Evolutionary conservation across 768 basidiomycete species (phyloP).

Genomic region (Mycena maculata): DNA sequence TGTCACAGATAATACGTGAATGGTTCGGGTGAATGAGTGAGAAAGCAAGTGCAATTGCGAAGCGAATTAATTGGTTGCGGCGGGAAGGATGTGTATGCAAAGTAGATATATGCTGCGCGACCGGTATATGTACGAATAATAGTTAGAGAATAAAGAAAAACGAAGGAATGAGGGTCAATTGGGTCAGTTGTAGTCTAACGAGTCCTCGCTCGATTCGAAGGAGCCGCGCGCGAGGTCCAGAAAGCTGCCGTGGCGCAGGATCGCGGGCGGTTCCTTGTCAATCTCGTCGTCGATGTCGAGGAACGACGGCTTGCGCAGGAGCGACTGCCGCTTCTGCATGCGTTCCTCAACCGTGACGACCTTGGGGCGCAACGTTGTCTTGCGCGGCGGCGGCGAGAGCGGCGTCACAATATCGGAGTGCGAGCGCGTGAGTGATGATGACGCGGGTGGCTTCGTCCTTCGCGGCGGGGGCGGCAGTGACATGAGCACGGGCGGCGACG

Average conservation of each 20-base stretch:
- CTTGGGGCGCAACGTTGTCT: constrained; percentile 46
- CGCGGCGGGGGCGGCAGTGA: constrained; percentile 71
- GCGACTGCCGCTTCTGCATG: constrained; percentile 57
- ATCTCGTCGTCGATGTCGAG: constrained; percentile 72
- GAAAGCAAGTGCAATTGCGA: neutral
- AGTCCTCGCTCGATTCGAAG: constrained; percentile 57
- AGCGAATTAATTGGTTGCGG: neutral
- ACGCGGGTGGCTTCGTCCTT: constrained; percentile 46
- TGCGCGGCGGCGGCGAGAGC: constrained; percentile 40
- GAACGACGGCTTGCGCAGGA: constrained; percentile 79
- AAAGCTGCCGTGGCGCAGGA: constrained; percentile 54
- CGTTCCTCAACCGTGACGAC: constrained; percentile 51
- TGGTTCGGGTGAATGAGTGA: neutral
- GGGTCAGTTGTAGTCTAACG: constrained; percentile 23
- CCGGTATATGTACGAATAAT: constrained; percentile 31
- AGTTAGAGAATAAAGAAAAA: constrained; percentile 30
- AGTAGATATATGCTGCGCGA: neutral
- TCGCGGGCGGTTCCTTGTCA: constrained; percentile 42
- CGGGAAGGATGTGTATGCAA: constrained; percentile 1
- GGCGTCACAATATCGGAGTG: constrained; percentile 28
- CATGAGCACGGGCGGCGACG: constrained; percentile 45
- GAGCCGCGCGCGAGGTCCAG: constrained; percentile 64
- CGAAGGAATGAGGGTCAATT: neutral
- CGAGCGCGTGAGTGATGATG: constrained; percentile 36
- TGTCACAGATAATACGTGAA: constrained; percentile 1